A percentile compares a stretch with the other conserved stretches of the same genome.
Evolutionary conservation across 306 rosid species (phyloP).

Genomic region (Cucurbita argyrosperma): DNA sequence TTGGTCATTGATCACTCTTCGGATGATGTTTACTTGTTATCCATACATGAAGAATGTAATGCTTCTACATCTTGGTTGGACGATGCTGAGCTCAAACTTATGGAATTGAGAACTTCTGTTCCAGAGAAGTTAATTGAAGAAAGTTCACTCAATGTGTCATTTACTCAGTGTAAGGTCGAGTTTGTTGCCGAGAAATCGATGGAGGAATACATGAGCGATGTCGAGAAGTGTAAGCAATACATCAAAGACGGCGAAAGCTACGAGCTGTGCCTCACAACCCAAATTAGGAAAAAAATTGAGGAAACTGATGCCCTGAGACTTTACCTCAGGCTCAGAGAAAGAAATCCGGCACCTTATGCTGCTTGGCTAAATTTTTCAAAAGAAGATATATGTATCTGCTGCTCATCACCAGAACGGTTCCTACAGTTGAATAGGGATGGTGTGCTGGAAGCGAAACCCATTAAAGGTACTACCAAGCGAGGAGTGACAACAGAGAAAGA

Average conservation of each 20-base stretch:
- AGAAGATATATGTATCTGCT: constrained; percentile 59
- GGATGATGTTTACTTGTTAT: constrained; percentile 71
- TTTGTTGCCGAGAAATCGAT: constrained; percentile 58
- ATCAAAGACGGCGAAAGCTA: constrained; percentile 94
- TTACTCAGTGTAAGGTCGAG: constrained; percentile 22
- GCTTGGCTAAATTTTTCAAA: constrained; percentile 89
- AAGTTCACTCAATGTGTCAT: constrained; percentile 10
- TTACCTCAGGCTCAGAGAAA: constrained; percentile 76
- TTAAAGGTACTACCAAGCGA: constrained; percentile 87
- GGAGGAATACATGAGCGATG: constrained; percentile 59
- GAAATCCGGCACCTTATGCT: constrained; percentile 93
- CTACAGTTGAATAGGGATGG: constrained; percentile 57
- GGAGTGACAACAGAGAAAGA: constrained; percentile 71
- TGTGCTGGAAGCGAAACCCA: constrained; percentile 87
- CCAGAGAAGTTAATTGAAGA: constrained; percentile 21
- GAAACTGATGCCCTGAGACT: constrained; percentile 47
- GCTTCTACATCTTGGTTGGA: constrained; percentile 50
- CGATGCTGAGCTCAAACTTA: constrained; percentile 53
- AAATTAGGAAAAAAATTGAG: constrained; percentile 49
- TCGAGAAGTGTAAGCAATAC: constrained; percentile 59
- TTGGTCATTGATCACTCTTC: constrained; percentile 66
- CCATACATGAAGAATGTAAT: constrained; percentile 39
- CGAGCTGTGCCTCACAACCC: constrained; percentile 91
- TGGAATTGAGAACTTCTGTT: constrained; percentile 28
- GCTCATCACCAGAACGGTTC: constrained; percentile 97